phyloP scores from a whole-genome alignment of 2,329 filamentous ascomycete genomes.

The Setomelanomma holmii region DNA sequence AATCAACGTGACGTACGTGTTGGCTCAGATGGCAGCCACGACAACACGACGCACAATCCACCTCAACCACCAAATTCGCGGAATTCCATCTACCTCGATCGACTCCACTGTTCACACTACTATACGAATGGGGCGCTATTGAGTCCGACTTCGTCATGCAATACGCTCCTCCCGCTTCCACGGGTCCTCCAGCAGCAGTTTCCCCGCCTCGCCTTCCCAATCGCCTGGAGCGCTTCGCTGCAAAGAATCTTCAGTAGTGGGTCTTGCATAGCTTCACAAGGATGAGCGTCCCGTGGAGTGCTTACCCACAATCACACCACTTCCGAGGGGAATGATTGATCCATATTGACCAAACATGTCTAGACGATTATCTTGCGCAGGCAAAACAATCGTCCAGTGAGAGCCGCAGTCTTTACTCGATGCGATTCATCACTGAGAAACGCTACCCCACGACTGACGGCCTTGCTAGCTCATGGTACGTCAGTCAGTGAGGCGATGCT shows the following conservation, averaged over 20 bases:
- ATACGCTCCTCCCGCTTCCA: slow-evolving; percentile 13
- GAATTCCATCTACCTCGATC: background rate
- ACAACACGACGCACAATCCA: slow-evolving; percentile 23
- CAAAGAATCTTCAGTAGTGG: background rate
- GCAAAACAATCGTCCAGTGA: slow-evolving; percentile 13
- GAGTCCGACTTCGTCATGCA: slow-evolving; percentile 12
- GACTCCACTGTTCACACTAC: slow-evolving; percentile 1
- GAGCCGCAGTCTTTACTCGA: slow-evolving; percentile 22
- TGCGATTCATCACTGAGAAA: slow-evolving; percentile 15
- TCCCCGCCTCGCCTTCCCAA: slow-evolving; percentile 13
- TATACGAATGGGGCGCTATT: background rate
- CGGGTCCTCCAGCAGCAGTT: slow-evolving; percentile 10
- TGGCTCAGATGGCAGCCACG: slow-evolving; percentile 29
- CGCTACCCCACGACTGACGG: slow-evolving; percentile 13
- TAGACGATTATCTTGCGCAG: slow-evolving; percentile 28
- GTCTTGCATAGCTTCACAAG: background rate
- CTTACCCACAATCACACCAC: slow-evolving; percentile 23
- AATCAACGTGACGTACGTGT: slow-evolving; percentile 42
- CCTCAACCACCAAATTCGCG: slow-evolving; percentile 9
- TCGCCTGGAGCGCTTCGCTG: slow-evolving; percentile 1
- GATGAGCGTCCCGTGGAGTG: slow-evolving; percentile 8
- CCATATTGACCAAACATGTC: slow-evolving; percentile 23
- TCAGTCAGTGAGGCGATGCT: slow-evolving; percentile 11
- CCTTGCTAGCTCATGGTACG: slow-evolving; percentile 3
- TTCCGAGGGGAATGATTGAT: slow-evolving; percentile 21